A percentile compares a stretch with the other conserved stretches of the same genome.
Evolutionary conservation across 2,329 filamentous ascomycete genomes (phyloP).

Genomic region (Monosporascus sp.): DNA sequence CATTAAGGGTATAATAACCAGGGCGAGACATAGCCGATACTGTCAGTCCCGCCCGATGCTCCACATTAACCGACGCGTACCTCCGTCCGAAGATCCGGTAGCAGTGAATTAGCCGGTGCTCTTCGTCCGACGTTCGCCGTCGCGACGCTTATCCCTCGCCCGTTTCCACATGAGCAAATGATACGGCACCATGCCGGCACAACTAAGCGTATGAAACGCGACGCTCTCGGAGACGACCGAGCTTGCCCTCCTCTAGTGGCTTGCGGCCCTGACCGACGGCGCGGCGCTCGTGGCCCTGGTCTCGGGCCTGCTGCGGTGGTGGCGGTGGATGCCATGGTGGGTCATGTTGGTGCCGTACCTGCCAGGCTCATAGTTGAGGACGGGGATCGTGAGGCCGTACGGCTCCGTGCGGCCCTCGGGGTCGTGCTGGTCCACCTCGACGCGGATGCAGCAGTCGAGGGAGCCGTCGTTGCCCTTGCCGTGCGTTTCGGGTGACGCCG

Average conservation of each 20-base stretch:
- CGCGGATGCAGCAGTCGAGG: constrained; percentile 78
- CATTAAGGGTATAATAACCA: too few relatives aligned
- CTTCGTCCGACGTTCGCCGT: too few relatives aligned
- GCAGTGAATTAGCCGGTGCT: too few relatives aligned
- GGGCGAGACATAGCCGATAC: too few relatives aligned
- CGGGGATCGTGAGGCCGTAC: constrained; percentile 84
- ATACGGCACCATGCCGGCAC: too few relatives aligned
- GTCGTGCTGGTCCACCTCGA: constrained; percentile 83
- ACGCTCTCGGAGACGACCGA: not conserved
- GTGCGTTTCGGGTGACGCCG: constrained; percentile 53
- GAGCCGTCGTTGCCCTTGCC: constrained; percentile 52
- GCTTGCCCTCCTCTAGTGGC: not conserved
- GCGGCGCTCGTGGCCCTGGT: constrained; percentile 12
- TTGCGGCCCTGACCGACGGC: not conserved
- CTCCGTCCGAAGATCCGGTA: too few relatives aligned
- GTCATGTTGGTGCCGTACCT: constrained; percentile 22
- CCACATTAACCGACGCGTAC: too few relatives aligned
- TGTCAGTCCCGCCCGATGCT: too few relatives aligned
- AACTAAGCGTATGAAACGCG: not conserved
- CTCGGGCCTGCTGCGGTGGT: constrained; percentile 21
- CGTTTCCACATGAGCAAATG: too few relatives aligned
- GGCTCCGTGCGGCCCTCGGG: constrained; percentile 71
- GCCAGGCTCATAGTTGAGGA: constrained; percentile 39
- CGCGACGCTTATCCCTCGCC: too few relatives aligned
- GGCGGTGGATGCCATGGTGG: constrained; percentile 15